These are phyloP conservation scores for Knufia petricola DNA, from an alignment of 2,329 filamentous ascomycete genomes.

Conservation along the genomic window DNA sequence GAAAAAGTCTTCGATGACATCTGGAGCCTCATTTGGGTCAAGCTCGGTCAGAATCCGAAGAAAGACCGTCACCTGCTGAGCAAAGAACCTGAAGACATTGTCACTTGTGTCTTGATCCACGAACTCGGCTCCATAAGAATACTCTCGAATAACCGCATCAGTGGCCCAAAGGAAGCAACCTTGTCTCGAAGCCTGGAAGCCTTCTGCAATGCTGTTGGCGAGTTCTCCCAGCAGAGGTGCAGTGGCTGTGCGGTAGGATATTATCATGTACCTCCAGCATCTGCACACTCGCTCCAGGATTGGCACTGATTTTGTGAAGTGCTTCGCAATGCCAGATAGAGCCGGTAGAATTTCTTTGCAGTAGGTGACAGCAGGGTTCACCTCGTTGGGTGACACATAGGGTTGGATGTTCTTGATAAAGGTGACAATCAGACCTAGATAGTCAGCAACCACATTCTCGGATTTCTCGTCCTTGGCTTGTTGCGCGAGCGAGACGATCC, in stretches of 20 bases:
- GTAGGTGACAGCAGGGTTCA: conserved; percentile 90
- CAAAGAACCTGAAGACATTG: conserved; percentile 88
- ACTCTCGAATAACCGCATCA: conserved; percentile 86
- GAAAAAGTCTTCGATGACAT: conserved; percentile 95
- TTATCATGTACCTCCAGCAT: conserved; percentile 94
- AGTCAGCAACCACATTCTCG: conserved; percentile 81
- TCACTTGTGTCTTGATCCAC: conserved; percentile 73
- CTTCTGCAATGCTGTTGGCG: conserved; percentile 76
- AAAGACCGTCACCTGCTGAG: conserved; percentile 84
- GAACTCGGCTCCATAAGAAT: conserved; percentile 79
- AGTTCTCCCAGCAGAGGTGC: conserved; percentile 72
- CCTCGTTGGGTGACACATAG: conserved; percentile 58
- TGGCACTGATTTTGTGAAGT: conserved; percentile 74
- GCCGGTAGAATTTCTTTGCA: conserved; percentile 90
- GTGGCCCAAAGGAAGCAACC: conserved; percentile 99
- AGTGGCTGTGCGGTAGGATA: conserved; percentile 86
- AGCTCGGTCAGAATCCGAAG: conserved; percentile 81
- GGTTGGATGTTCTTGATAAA: conserved; percentile 75
- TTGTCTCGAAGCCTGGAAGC: conserved; percentile 77
- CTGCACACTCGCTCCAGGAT: conserved; percentile 90
- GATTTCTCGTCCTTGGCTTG: conserved; percentile 71
- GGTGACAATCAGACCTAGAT: conserved; percentile 81
- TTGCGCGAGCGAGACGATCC: conserved; percentile 79
- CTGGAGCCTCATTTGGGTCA: conserved; percentile 64
- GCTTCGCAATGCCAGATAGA: conserved; percentile 74